Evolutionary conservation across 331 rosid species (phyloP), one percentile per base, ranked within the genome.

Genomic region (Quercus lobata): DNA sequence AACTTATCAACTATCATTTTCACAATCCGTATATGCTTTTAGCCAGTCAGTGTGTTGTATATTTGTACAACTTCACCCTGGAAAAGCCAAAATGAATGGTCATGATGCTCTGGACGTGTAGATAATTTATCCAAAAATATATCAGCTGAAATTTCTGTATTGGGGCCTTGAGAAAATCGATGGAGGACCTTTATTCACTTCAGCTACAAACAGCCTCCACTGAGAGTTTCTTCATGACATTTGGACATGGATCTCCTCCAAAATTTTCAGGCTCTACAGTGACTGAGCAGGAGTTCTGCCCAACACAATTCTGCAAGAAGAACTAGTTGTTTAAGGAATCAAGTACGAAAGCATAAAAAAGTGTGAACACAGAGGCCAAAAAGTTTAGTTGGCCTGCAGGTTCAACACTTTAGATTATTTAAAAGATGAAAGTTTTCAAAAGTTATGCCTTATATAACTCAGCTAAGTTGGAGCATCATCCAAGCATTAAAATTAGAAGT

Each of bases 231-330:
- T 94, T 94, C 92, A 91, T 94, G 68, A 92, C 89, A 76, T 80
- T 87, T 58, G 97, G 97, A 82, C 98, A 94, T 74, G 97, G 97
- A 91, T 92, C 98, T 72, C 94, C 98, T 80, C 98, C 97, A 63
- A 94, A 94, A 55, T 84, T 83, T 69, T 87, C 92, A 37, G 94
- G 93, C 60, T 88, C 83, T 27, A 88, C 90, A 18, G 93, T 91
- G 58, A 91, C 95, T 22, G 89, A 73, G 86, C 97, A 94, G 35
- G 82, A 79, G 79, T 68, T 91, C 76, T 85, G 98, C 57, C 98
- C 98, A 68, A 94, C 76, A 84, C 97, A 94, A 75, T 79, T 86
- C 97, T 92, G 92, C 92, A 88, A 85, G 74, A 77, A 77, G 18
- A 35, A 83, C 62, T 62, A 19, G 34, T 4, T 25, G 10, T 55